phyloP scores from a whole-genome alignment of 805 yeast genomes.

The Wickerhamomyces alni region DNA sequence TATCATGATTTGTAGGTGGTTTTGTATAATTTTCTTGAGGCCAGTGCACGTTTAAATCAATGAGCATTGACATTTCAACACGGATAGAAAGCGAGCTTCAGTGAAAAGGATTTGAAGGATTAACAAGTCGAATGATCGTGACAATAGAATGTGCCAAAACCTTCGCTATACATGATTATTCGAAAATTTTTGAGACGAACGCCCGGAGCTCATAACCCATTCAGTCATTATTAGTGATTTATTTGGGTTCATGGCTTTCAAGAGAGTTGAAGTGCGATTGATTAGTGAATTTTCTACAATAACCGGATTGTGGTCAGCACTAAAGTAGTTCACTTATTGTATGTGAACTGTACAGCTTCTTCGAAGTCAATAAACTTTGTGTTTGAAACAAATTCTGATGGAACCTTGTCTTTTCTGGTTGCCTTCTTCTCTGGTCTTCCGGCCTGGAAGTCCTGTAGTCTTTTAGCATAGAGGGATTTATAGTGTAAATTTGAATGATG shows the following conservation, averaged over 20 bases:
- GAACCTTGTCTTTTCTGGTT: neutral
- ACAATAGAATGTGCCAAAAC: too few species aligned
- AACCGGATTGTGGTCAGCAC: too few species aligned
- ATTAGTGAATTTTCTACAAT: too few species aligned
- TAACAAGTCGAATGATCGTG: too few species aligned
- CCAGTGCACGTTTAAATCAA: constrained; percentile 72
- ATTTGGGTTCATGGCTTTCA: too few species aligned
- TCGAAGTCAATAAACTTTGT: neutral
- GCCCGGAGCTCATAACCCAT: too few species aligned
- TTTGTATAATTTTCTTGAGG: constrained; percentile 47
- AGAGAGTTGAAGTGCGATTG: too few species aligned
- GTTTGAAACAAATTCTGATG: neutral
- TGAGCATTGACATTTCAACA: constrained; percentile 30
- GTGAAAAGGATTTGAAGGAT: too few species aligned
- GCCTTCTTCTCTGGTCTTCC: neutral
- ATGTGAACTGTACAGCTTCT: neutral
- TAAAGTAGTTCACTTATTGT: neutral
- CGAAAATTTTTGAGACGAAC: too few species aligned
- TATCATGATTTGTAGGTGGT: constrained; percentile 35
- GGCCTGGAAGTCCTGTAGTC: neutral
- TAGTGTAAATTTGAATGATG: neutral
- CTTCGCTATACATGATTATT: too few species aligned
- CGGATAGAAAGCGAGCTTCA: too few species aligned
- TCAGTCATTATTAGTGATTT: too few species aligned
- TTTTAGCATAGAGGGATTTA: neutral